Conservation (phyloP, 176 grass and related monocot genomes). For the Alopecurus myosuroides region DNA sequence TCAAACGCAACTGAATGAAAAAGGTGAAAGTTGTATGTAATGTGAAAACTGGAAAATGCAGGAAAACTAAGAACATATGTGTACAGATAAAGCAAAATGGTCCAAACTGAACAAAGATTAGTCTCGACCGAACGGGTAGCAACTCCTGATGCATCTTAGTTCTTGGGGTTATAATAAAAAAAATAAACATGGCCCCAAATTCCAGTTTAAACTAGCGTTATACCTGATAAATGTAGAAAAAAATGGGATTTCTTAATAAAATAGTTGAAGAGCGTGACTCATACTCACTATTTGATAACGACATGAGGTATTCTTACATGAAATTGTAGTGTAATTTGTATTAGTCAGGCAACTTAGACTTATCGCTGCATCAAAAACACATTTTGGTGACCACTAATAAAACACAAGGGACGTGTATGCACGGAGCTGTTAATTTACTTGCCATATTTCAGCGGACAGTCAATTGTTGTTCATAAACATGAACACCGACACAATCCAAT, state of each 20-base stretch:
- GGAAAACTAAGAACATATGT: neutral
- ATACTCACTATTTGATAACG: neutral
- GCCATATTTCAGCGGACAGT: neutral
- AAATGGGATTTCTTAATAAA: neutral
- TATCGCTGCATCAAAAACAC: neutral
- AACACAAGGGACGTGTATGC: neutral
- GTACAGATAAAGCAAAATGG: neutral
- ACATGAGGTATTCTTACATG: neutral
- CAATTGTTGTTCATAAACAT: neutral
- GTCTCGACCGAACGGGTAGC: neutral
- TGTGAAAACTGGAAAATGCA: neutral
- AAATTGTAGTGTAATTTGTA: neutral
- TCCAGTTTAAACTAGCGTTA: neutral
- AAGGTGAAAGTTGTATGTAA: neutral
- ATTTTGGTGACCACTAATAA: constrained; percentile 2
- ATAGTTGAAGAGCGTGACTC: neutral
- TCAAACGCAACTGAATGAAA: neutral
- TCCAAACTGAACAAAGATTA: neutral
- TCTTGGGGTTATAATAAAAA: neutral
- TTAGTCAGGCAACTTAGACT: neutral
- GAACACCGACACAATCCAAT: neutral
- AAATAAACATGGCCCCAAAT: neutral
- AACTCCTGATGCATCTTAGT: neutral
- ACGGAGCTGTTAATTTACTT: neutral
- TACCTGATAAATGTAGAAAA: neutral